Conservation (phyloP, 208 protist species). For the Leishmania tarentolae region DNA sequence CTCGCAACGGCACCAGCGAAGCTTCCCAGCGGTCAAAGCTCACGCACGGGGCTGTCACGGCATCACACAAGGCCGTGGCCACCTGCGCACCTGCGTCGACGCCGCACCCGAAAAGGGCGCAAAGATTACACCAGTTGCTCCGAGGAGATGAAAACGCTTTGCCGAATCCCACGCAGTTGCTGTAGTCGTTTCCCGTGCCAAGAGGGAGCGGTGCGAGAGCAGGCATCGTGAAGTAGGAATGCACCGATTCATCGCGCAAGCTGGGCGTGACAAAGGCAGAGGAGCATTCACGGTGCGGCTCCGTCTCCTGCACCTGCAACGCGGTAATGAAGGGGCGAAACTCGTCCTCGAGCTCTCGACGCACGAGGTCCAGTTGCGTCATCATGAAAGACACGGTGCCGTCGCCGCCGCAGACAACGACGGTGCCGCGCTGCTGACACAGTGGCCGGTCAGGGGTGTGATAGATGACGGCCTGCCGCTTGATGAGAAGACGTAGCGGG, state of each 20-base stretch:
- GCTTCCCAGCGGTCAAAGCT: conserved; percentile 83
- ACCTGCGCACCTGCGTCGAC: conserved; percentile 36
- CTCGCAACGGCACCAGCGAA: conserved; percentile 57
- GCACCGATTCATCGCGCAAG: neutral
- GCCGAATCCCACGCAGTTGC: conserved; percentile 81
- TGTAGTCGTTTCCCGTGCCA: conserved; percentile 88
- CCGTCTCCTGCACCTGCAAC: neutral
- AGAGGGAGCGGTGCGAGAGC: conserved; percentile 75
- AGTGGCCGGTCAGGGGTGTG: conserved; percentile 7
- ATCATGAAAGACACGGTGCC: conserved; percentile 86
- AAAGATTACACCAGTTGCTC: conserved; percentile 13
- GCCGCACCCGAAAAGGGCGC: conserved; percentile 19
- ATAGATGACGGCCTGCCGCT: conserved; percentile 62
- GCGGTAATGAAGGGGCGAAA: conserved; percentile 15
- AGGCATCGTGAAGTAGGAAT: conserved; percentile 53
- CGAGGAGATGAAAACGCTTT: conserved; percentile 39
- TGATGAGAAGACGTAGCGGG: conserved; percentile 52
- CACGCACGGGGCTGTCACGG: conserved; percentile 44
- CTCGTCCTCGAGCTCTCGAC: conserved; percentile 48
- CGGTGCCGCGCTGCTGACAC: conserved; percentile 57
- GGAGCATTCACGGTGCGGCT: neutral
- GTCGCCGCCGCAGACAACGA: conserved; percentile 83
- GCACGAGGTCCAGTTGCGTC: conserved; percentile 61
- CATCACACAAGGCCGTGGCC: conserved; percentile 39
- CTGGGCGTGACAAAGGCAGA: neutral